Conservation (phyloP, 306 rosid genomes). For the Malus fusca region DNA sequence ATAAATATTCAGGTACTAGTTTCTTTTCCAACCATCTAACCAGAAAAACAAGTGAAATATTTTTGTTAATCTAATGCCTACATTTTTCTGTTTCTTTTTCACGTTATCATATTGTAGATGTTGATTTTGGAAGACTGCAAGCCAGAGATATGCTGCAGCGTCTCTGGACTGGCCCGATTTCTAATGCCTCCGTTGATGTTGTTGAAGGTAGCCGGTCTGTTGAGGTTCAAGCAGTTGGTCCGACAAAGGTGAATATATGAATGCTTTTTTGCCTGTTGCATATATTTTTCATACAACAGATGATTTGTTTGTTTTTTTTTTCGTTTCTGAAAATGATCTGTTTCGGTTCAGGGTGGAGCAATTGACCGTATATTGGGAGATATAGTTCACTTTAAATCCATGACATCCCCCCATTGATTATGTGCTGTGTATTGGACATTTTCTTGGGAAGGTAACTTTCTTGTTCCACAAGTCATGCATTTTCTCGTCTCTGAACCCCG, state of each 20-base stretch:
- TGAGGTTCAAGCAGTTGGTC: slow-evolving; percentile 90
- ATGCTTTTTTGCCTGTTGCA: slow-evolving; percentile 1
- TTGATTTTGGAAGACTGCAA: slow-evolving; percentile 87
- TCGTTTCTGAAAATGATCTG: not conserved
- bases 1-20: slow-evolving; percentile 74
- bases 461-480: not conserved
- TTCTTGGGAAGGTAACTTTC: slow-evolving; percentile 18
- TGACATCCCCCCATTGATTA: slow-evolving; percentile 82
- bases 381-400: slow-evolving; percentile 84
- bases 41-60: not conserved
- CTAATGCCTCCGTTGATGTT: slow-evolving; percentile 88
- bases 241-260: slow-evolving; percentile 54
- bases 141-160: slow-evolving; percentile 96
- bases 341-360: slow-evolving; percentile 72
- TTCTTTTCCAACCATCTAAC: not conserved
- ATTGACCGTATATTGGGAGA: slow-evolving; percentile 94
- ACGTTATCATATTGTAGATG: slow-evolving; percentile 38
- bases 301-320: not conserved
- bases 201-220: slow-evolving; percentile 94
- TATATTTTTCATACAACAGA: slow-evolving; percentile 6
- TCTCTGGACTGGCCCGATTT: slow-evolving; percentile 95
- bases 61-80: not conserved
- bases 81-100: slow-evolving; percentile 11
- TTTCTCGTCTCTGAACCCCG: not conserved
- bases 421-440: slow-evolving; percentile 64